Evolutionary conservation across 1,139 yeast genomes (phyloP), one percentile per base, ranked within the genome.

Genomic region (Eremothecium coryli): DNA sequence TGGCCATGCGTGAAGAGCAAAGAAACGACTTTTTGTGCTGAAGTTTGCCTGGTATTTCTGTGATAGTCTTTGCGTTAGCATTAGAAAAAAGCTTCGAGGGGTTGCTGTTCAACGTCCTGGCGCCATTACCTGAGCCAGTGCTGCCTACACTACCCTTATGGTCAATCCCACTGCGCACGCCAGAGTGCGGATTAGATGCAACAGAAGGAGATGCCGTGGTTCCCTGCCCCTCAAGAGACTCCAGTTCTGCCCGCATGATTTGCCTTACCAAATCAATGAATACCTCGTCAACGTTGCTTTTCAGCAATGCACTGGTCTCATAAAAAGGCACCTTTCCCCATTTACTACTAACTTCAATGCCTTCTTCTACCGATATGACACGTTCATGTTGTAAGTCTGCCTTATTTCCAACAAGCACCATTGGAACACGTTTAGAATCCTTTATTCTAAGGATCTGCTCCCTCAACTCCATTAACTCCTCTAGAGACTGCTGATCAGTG

Each of bases 311-410:
- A 45, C 93, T 80, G 4, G 96, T 84, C 63, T 90, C 97, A 59
- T 84, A 84, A 57, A 88, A 90, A 13, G 95, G 88, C 5, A 81
- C 90, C 52, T 78, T 71, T 9, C 93, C 93, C 86, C 95, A 82
- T 35, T 73, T 73, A 47, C 80, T 79, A 32, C 95, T 88, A 16
- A 86, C 78, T 41, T 71, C 71, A 39, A 81, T 76, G 31, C 94
- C 95, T 49, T 85, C 94, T 43, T 77, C 86, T 36, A 77, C 76
- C 40, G 78, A 67, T 33, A 86, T 76, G 29, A 74, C 82, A 42
- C 96, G 70, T 46, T 82, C 90, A 31, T 71, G 75, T 23, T 71
- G 73, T 46, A 85, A 67, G 60, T 86, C 96, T 44, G 86, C 75
- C 59, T 86, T 86, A 61, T 86, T 86, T 38, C 95, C 95, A 27